Evolutionary conservation across 768 basidiomycete species (phyloP), one percentile per base, ranked within the genome.

Genomic region (Hericium erinaceus): DNA sequence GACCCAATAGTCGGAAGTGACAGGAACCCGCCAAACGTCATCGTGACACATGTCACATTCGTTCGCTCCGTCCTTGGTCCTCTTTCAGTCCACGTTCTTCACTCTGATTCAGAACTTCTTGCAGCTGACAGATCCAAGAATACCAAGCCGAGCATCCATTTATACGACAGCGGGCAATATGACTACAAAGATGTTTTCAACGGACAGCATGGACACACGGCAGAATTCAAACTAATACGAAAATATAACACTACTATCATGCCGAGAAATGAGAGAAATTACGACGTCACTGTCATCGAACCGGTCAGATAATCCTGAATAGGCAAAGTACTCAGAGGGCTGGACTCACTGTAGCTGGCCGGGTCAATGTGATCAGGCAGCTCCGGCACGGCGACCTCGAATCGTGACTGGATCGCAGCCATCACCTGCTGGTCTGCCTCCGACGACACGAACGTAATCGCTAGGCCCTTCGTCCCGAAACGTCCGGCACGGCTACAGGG

Each of bases 381-480:
- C 68, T 95, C 93, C 4, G 95, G 87, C 44, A 99, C 93, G 37
- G 92, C 94, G 33, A 99, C 95, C 69, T 98, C 95, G 76, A 99
- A 99, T 64, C 97, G 76, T 41, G 91, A 85, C 72, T 99, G 97
- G 65, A 99, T 98, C 26, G 87, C 82, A 41, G 85, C 80, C 85
- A 99, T 90, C 59, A 99, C 95, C 72, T 92, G 89, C 69, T 90
- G 84, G 68, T 99, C 97, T 60, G 78, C 83, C 54, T 98, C 95
- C 18, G 87, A 90, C 4, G 95, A 84, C 44, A 98, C 91, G 68
- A 95, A 99, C 1, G 95, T 98, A 70, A 98, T 91, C 16, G 95
- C 95, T 48, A 99, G 87, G 80, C 97, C 97, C 74, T 98, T 98
- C 38, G 97, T 99, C 63, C 97, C 97, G 73, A 99, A 99, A 61